These are phyloP conservation scores for Beverwykella pulmonaria DNA, from an alignment of 495 filamentous ascomycete genomes.

Conservation along the genomic window DNA sequence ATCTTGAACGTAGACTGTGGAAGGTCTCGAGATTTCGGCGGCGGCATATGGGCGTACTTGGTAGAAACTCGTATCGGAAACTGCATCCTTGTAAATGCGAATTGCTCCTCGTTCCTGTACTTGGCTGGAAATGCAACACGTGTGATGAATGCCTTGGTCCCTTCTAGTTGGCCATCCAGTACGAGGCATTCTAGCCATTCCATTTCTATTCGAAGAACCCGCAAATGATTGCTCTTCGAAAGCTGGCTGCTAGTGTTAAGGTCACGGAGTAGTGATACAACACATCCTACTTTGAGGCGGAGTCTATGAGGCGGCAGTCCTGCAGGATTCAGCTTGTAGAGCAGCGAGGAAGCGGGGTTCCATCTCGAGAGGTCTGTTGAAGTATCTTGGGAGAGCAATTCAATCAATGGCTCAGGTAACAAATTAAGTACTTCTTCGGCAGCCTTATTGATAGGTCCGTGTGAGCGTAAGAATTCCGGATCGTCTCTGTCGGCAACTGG, in stretches of 20 bases:
- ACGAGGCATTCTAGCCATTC: conserved; percentile 27
- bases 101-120: conserved; percentile 21
- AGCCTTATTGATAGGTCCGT: conserved; percentile 32
- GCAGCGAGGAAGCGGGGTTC: conserved; percentile 23
- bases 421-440: conserved; percentile 15
- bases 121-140: conserved; percentile 23
- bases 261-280: conserved; percentile 22
- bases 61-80: conserved; percentile 28
- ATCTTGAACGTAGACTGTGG: conserved; percentile 1
- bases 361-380: conserved; percentile 9
- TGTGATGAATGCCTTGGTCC: conserved; percentile 23
- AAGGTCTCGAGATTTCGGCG: not conserved
- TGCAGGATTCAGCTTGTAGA: conserved; percentile 30
- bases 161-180: conserved; percentile 27
- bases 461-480: conserved; percentile 20
- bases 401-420: conserved; percentile 28
- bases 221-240: conserved; percentile 24
- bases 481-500: not conserved
- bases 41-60: not conserved
- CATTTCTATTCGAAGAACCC: conserved; percentile 13
- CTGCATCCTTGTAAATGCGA: conserved; percentile 23
- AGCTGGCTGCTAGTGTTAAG: conserved; percentile 22
- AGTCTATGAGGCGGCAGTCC: conserved; percentile 27
- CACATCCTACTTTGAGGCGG: conserved; percentile 30
- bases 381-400: conserved; percentile 30